These are phyloP conservation scores for Wickerhamiella shivajii DNA, from an alignment of 805 yeast genomes.

Conservation along the genomic window DNA sequence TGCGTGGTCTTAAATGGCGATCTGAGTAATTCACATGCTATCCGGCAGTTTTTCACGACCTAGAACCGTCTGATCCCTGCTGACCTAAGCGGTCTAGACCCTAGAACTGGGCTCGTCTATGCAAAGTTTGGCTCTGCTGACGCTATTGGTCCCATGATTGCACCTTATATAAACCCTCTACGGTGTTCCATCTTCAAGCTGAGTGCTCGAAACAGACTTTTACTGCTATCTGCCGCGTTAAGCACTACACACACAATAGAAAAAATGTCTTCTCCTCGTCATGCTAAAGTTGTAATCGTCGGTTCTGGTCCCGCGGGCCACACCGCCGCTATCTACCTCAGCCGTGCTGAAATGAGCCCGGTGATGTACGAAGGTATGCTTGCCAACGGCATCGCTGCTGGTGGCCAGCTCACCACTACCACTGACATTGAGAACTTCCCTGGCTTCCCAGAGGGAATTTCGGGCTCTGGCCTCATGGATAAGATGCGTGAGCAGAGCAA, in stretches of 20 bases:
- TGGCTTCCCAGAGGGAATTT: conserved; percentile 89
- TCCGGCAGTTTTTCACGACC: conserved; percentile 20
- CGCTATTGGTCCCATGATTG: neutral
- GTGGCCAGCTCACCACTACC: conserved; percentile 97
- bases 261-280: conserved; percentile 13
- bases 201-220: conserved; percentile 10
- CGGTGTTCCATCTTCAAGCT: too few species aligned
- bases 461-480: conserved; percentile 83
- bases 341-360: conserved; percentile 94
- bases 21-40: conserved; percentile 23
- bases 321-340: conserved; percentile 93
- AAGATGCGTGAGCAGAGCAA: conserved; percentile 79
- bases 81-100: conserved; percentile 1
- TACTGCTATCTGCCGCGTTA: conserved; percentile 14
- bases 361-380: conserved; percentile 87
- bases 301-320: conserved; percentile 99
- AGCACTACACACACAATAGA: too few species aligned
- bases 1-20: conserved; percentile 33
- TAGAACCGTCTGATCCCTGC: neutral
- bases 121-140: conserved; percentile 3
- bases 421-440: conserved; percentile 98
- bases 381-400: conserved; percentile 98
- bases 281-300: conserved; percentile 25
- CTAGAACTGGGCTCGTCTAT: neutral
- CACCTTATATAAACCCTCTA: conserved; percentile 8